phyloP scores from a whole-genome alignment of 2,329 filamentous ascomycete genomes.

The Tympanopsis confertula region DNA sequence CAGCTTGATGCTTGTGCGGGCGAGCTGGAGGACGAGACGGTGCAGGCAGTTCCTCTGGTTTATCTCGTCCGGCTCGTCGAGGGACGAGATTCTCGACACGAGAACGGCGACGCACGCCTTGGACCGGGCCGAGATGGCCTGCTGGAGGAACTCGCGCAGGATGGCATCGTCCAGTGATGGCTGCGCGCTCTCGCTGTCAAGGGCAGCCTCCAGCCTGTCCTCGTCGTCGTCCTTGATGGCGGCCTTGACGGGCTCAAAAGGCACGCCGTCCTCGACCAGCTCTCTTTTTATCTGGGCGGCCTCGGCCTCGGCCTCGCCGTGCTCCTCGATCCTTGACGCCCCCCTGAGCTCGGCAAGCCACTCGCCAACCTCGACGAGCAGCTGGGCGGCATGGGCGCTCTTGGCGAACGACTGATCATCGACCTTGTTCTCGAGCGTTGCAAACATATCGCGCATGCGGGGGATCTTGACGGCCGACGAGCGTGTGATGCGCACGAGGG shows the following conservation, averaged over 20 bases:
- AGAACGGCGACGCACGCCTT: conserved; percentile 60
- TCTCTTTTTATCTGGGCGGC: conserved; percentile 9
- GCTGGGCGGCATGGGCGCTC: conserved; percentile 37
- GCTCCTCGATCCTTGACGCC: conserved; percentile 64
- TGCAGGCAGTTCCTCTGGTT: conserved; percentile 91
- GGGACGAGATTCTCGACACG: conserved; percentile 52
- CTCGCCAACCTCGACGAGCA: conserved; percentile 64
- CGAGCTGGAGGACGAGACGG: conserved; percentile 81
- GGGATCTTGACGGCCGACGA: conserved; percentile 93
- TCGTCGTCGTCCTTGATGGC: conserved; percentile 54
- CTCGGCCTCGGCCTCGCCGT: conserved; percentile 61
- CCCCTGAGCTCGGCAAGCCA: conserved; percentile 80
- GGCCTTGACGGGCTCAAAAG: background rate
- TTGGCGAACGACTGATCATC: conserved; percentile 80
- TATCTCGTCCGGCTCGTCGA: conserved; percentile 84
- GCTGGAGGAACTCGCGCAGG: conserved; percentile 70
- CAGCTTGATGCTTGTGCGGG: conserved; percentile 48
- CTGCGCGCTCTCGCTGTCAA: conserved; percentile 35
- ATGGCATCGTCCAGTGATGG: conserved; percentile 46
- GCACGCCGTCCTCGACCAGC: conserved; percentile 15
- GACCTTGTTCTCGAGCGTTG: conserved; percentile 82
- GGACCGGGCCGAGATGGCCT: conserved; percentile 60
- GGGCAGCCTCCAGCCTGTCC: conserved; percentile 44
- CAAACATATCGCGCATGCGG: conserved; percentile 63
- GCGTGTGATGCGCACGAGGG: conserved; percentile 97